A percentile compares a stretch with the other conserved stretches of the same genome.
These are phyloP conservation scores for Trametopsis cervina DNA, from an alignment of 768 basidiomycete species.

Conservation along the genomic window DNA sequence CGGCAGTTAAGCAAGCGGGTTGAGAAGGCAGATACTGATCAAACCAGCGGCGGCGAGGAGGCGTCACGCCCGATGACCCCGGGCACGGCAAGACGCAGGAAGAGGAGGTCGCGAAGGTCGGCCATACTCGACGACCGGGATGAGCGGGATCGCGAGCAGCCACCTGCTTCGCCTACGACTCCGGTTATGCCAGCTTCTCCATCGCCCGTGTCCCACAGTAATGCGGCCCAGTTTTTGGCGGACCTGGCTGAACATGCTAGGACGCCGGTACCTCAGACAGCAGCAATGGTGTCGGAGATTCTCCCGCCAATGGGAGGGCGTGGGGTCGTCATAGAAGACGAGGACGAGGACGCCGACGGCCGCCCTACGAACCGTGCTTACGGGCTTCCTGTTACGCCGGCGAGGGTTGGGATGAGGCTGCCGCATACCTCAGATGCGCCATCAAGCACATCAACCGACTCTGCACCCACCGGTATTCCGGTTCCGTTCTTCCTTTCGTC, in stretches of 20 bases:
- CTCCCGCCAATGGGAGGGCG: conserved; percentile 32
- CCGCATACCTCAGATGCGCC: conserved; percentile 50
- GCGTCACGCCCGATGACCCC: conserved; percentile 21
- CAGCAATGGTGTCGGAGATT: not conserved
- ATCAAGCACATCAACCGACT: conserved; percentile 39
- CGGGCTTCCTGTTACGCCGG: conserved; percentile 37
- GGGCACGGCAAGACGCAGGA: conserved; percentile 46
- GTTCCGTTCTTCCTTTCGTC: conserved; percentile 45
- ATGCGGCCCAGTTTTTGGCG: not conserved
- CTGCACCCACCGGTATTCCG: conserved; percentile 33
- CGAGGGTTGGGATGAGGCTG: conserved; percentile 29
- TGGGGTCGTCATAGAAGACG: conserved; percentile 65
- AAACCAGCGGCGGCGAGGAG: conserved; percentile 29
- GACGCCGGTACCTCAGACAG: conserved; percentile 10
- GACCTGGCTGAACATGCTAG: conserved; percentile 12
- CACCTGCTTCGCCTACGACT: conserved; percentile 46
- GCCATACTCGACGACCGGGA: conserved; percentile 40
- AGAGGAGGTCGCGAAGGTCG: conserved; percentile 33
- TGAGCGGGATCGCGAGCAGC: conserved; percentile 26
- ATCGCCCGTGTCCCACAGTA: conserved; percentile 28
- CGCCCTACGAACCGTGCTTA: conserved; percentile 33
- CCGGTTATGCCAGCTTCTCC: conserved; percentile 50
- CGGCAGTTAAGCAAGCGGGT: conserved; percentile 51
- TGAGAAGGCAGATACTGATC: conserved; percentile 58
- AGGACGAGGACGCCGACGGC: conserved; percentile 43